Percentiles rank a stretch among this genome's conserved stretches.
phyloP scores from a whole-genome alignment of 202 grass and related monocot genomes.

The Bolboschoenoplectus hybrid region DNA sequence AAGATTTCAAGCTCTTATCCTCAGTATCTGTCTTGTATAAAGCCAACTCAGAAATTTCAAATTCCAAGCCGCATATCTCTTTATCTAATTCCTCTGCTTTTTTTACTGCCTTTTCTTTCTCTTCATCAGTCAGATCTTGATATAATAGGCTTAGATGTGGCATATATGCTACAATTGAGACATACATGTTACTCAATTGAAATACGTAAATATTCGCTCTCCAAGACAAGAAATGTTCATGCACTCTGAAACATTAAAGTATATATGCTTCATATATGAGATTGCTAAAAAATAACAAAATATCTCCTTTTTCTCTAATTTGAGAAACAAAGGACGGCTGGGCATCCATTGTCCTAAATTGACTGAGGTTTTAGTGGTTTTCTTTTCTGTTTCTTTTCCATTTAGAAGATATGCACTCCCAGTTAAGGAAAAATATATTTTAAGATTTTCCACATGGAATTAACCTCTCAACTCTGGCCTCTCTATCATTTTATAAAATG shows the following conservation, averaged over 20 bases:
- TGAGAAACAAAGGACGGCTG: neutral
- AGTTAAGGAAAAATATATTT: neutral
- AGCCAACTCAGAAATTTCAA: slow-evolving; percentile 66
- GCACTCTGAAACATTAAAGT: neutral
- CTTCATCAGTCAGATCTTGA: slow-evolving; percentile 74
- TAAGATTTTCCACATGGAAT: neutral
- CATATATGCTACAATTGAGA: slow-evolving; percentile 68
- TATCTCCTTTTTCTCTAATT: neutral
- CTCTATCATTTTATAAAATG: neutral
- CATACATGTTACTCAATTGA: neutral
- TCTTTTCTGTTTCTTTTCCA: neutral
- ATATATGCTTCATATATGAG: neutral
- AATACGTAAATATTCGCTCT: neutral
- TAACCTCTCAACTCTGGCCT: neutral
- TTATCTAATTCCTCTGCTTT: slow-evolving; percentile 74
- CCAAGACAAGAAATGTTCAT: neutral
- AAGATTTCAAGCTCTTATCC: slow-evolving; percentile 92
- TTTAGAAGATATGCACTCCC: neutral
- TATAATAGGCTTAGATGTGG: slow-evolving; percentile 82
- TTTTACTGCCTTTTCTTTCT: slow-evolving; percentile 70
- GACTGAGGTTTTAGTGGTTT: neutral
- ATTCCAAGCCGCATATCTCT: slow-evolving; percentile 65
- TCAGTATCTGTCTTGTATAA: slow-evolving; percentile 75
- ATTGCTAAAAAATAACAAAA: neutral
- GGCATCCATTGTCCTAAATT: neutral